A percentile compares a stretch with the other conserved stretches of the same genome.
Conservation (phyloP, 257 asterid genomes). For the Nicotiana benthamiana region DNA sequence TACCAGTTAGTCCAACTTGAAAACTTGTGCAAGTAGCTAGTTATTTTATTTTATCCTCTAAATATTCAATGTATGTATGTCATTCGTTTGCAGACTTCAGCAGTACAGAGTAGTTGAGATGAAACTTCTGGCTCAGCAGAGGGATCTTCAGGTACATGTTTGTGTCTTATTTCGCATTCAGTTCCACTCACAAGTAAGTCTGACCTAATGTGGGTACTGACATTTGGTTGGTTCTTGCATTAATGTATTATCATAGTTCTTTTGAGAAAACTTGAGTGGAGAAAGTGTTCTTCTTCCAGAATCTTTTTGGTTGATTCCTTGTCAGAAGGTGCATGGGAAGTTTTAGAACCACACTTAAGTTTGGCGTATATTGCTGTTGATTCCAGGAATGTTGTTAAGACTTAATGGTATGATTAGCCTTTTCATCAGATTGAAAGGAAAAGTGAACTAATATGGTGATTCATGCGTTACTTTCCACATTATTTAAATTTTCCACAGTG, state of each 20-base stretch:
- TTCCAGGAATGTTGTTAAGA: background rate
- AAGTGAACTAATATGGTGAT: background rate
- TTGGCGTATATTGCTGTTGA: background rate
- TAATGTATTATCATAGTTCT: background rate
- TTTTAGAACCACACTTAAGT: background rate
- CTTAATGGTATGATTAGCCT: background rate
- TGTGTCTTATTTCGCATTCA: background rate
- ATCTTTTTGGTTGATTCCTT: background rate
- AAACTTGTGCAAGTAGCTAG: background rate
- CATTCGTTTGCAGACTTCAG: slow-evolving; percentile 37
- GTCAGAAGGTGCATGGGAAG: background rate
- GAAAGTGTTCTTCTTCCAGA: background rate
- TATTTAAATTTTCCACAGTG: background rate
- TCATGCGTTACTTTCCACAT: background rate
- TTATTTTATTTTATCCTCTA: background rate
- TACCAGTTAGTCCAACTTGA: background rate
- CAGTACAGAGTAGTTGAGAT: slow-evolving; percentile 53
- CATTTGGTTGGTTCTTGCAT: slow-evolving; percentile 2
- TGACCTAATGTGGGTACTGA: background rate
- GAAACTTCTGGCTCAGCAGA: slow-evolving; percentile 57
- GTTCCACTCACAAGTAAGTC: background rate
- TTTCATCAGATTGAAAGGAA: background rate
- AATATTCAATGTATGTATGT: background rate
- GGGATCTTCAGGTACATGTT: slow-evolving; percentile 50
- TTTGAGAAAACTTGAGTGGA: background rate